Percentiles rank a stretch among this genome's conserved stretches.
These are phyloP conservation scores for Antarctomyces pellizariae DNA, from an alignment of 495 filamentous ascomycete species.

Conservation along the genomic window DNA sequence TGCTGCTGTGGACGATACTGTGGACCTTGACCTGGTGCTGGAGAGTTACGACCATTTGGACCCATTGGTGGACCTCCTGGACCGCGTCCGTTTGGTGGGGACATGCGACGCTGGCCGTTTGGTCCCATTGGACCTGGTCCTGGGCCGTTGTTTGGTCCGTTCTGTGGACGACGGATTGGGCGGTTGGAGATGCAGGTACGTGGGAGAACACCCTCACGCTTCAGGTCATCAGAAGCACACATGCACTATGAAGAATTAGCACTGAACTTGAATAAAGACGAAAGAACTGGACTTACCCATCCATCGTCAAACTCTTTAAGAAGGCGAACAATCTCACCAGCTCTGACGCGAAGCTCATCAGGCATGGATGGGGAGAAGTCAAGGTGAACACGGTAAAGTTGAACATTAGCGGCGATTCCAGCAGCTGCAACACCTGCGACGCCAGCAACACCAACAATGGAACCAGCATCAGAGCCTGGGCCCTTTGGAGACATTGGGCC, in stretches of 20 bases:
- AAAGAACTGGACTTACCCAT: conserved; percentile 42
- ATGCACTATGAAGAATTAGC: conserved; percentile 45
- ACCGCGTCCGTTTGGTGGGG: conserved; percentile 16
- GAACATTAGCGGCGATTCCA: conserved; percentile 27
- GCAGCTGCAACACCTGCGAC: conserved; percentile 29
- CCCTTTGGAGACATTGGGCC: conserved; percentile 17
- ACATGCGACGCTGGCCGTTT: conserved; percentile 16
- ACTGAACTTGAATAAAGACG: conserved; percentile 1
- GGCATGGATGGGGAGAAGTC: conserved; percentile 86
- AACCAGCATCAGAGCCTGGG: no score
- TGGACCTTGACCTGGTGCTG: conserved; percentile 10
- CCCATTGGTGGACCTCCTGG: conserved; percentile 19
- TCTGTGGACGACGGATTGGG: conserved; percentile 59
- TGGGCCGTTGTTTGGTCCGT: conserved; percentile 19
- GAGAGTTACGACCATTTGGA: conserved; percentile 11
- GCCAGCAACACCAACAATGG: conserved; percentile 9
- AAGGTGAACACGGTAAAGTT: conserved; percentile 77
- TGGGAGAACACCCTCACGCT: conserved; percentile 78
- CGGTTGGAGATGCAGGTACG: conserved; percentile 82
- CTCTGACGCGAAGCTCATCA: conserved; percentile 62
- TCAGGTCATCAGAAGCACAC: conserved; percentile 74
- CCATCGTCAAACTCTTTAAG: conserved; percentile 96
- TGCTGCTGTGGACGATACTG: no score
- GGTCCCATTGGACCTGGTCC: conserved; percentile 24
- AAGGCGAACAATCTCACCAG: conserved; percentile 65